These are phyloP conservation scores for Macroventuria anomochaeta DNA, from an alignment of 2,329 filamentous ascomycete genomes.

Conservation along the genomic window DNA sequence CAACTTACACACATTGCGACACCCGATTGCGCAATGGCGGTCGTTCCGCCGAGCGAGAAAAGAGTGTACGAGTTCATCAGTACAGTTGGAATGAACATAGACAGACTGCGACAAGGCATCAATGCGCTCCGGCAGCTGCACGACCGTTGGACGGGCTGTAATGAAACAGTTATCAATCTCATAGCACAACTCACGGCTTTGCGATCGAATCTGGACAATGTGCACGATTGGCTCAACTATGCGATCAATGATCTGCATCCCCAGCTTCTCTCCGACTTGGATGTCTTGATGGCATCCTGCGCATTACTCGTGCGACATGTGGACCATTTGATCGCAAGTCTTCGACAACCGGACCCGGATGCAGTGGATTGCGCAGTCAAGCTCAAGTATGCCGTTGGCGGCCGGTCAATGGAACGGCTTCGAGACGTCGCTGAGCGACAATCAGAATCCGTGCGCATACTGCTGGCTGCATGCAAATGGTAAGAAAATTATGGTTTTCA, in stretches of 20 bases:
- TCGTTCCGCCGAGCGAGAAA: conserved; percentile 38
- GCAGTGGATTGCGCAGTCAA: conserved; percentile 43
- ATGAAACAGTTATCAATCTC: conserved; percentile 43
- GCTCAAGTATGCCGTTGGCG: conserved; percentile 40
- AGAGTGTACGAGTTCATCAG: conserved; percentile 36
- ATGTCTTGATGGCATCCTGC: conserved; percentile 43
- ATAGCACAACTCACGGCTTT: conserved; percentile 46
- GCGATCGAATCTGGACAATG: conserved; percentile 43
- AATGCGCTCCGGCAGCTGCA: conserved; percentile 44
- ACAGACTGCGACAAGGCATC: conserved; percentile 41
- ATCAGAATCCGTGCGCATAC: conserved; percentile 42
- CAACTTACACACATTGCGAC: conserved; percentile 7
- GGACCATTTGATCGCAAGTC: conserved; percentile 33
- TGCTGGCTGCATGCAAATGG: conserved; percentile 44
- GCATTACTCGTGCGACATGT: conserved; percentile 38
- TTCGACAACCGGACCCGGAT: conserved; percentile 41
- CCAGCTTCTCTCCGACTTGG: conserved; percentile 44
- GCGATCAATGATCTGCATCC: conserved; percentile 44
- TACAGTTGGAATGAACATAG: conserved; percentile 38
- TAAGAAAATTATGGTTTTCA: conserved; percentile 14
- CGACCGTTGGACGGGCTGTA: conserved; percentile 42
- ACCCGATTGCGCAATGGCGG: conserved; percentile 29
- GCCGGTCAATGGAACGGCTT: conserved; percentile 42
- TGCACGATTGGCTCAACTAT: conserved; percentile 46
- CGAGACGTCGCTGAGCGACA: conserved; percentile 42